Evolutionary conservation across 306 rosid species (phyloP), one percentile per base, ranked within the genome.

Genomic region (Sesbania bispinosa): DNA sequence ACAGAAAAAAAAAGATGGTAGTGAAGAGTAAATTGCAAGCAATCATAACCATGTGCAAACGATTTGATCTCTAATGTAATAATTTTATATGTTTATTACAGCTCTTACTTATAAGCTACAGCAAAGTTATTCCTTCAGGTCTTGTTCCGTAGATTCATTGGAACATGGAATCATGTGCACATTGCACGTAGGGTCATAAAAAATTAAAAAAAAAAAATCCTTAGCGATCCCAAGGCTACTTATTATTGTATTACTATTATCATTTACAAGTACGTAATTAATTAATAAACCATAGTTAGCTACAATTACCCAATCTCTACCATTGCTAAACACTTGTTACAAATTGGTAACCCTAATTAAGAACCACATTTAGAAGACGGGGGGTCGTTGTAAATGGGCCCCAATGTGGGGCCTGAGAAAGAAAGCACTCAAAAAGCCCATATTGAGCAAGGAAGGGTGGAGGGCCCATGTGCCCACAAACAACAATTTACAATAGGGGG

Each of bases 121-220:
- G 52, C 64, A 74, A 76, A 78, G 52, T 68, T 74, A 77, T 62
- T 42, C 67, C 66, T 59, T 66, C 72, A 61, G 46, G 59, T 42
- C 48, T 70, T 15, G 58, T 60, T 67, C 65, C 16, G 14, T 64
- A 19, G 81, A 66, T 54, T 69, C 75, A 74, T 80, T 64, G 52
- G 82, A 88, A 85, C 89, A 42, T 82, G 91, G 70, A 70, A 75
- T 77, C 96, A 87, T 77, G 96, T 87, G 93, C 72, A 26, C 24
- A 67, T 67, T 30, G 50, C 85, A 65, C 79, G 77, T 71, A 77
- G 74, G 50, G 41, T 41, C 69, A 19, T 71, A 76, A 66, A 57
- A n/a, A n/a, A n/a, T n/a, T n/a, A n/a, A n/a, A n/a, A n/a, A n/a
- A n/a, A 26, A 27, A 62, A 54, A 77, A 51, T 57, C 74, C 69